These are phyloP conservation scores for Fonsecaea monophora DNA, from an alignment of 2,329 filamentous ascomycete genomes.

Conservation along the genomic window DNA sequence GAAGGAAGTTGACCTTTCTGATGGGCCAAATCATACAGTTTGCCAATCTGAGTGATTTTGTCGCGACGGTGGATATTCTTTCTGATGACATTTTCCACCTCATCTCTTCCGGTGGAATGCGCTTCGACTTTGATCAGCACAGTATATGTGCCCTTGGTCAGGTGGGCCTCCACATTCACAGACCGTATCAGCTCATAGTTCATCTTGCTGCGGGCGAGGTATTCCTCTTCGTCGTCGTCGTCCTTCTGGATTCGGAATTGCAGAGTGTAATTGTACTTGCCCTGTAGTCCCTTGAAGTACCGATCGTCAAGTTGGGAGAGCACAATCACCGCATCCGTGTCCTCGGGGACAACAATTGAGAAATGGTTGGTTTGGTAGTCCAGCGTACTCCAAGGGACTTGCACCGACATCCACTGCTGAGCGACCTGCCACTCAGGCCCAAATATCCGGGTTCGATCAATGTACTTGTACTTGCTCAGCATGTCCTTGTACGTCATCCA, in stretches of 20 bases:
- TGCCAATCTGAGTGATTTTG: constrained; percentile 66
- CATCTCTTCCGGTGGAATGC: constrained; percentile 59
- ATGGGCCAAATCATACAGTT: constrained; percentile 56
- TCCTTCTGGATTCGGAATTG: constrained; percentile 63
- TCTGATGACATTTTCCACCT: constrained; percentile 65
- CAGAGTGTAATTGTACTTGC: constrained; percentile 64
- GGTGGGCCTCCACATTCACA: constrained; percentile 76
- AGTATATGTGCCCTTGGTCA: constrained; percentile 76
- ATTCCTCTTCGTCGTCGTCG: constrained; percentile 65
- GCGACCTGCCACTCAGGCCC: constrained; percentile 66
- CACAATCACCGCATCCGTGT: constrained; percentile 64
- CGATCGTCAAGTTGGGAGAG: constrained; percentile 66
- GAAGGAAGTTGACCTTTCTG: constrained; percentile 48
- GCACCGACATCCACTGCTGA: constrained; percentile 67
- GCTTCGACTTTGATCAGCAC: constrained; percentile 78
- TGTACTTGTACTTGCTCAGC: constrained; percentile 64
- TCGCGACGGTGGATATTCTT: constrained; percentile 71
- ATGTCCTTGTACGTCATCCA: constrained; percentile 68
- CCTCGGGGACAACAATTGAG: constrained; percentile 59
- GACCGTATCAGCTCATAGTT: constrained; percentile 72
- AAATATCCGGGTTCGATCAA: constrained; percentile 67
- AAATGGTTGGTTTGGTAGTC: constrained; percentile 68
- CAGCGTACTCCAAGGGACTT: constrained; percentile 64
- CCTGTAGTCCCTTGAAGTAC: constrained; percentile 65
- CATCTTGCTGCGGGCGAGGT: constrained; percentile 63